Evolutionary conservation across 371 early-diverging fungal genomes (phyloP).

Genomic region (Mortierella sp.): DNA sequence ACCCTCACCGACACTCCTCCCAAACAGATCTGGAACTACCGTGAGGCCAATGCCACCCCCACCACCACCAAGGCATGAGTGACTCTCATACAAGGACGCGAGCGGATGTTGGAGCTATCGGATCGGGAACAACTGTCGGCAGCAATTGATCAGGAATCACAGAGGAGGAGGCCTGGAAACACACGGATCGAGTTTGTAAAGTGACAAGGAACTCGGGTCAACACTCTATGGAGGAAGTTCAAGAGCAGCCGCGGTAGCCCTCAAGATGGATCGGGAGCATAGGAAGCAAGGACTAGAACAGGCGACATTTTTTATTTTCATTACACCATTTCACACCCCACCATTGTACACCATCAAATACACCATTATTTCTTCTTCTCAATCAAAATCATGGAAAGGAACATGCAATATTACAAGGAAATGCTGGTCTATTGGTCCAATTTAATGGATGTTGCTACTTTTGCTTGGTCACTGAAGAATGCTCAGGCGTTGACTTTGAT

Average conservation of each 20-base stretch:
- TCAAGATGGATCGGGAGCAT: neutral
- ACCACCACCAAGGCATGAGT: conserved; percentile 43
- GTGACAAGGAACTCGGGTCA: neutral
- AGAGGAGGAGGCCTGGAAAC: neutral
- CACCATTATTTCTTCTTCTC: neutral
- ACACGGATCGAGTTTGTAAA: neutral
- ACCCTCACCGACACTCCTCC: conserved; percentile 84
- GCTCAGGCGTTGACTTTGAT: neutral
- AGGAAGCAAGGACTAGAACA: neutral
- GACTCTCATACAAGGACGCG: neutral
- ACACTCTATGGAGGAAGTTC: neutral
- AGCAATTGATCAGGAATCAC: neutral
- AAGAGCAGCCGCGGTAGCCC: neutral
- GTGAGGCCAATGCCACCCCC: conserved; percentile 47
- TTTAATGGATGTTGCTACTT: neutral
- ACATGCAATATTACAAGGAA: neutral
- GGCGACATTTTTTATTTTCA: conserved; percentile 15
- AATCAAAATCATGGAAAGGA: neutral
- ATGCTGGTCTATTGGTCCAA: neutral
- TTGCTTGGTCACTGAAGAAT: neutral
- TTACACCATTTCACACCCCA: conserved; percentile 18
- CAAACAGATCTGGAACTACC: conserved; percentile 76
- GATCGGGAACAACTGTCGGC: neutral
- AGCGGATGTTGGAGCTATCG: neutral
- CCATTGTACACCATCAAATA: conserved; percentile 35